Evolutionary conservation across 1,284 basidiomycete species (phyloP).

Genomic region (Tylopilus sp.): DNA sequence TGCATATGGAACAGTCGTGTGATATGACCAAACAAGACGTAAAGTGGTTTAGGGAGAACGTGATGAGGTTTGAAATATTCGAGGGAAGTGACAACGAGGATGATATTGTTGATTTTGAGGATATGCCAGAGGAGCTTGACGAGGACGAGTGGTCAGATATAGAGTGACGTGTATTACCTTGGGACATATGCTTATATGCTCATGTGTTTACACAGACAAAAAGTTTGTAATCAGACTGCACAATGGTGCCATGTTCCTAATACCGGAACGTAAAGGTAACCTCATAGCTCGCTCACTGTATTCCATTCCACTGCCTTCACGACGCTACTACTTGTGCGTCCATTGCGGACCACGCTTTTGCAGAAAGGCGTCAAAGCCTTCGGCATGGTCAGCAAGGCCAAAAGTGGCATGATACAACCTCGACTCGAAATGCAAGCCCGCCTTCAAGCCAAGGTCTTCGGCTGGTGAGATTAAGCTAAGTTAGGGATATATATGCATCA

Average conservation of each 20-base stretch:
- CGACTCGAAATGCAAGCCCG: constrained; percentile 71
- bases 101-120: constrained; percentile 30
- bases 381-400: constrained; percentile 74
- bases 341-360: constrained; percentile 66
- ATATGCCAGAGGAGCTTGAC: constrained; percentile 28
- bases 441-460: constrained; percentile 66
- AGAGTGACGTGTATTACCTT: constrained; percentile 9
- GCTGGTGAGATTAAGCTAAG: constrained; percentile 47
- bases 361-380: constrained; percentile 73
- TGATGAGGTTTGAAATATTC: constrained; percentile 61
- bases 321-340: constrained; percentile 34
- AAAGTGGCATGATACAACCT: constrained; percentile 75
- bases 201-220: too few relatives aligned
- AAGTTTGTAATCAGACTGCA: too few relatives aligned
- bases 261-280: too few relatives aligned
- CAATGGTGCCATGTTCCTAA: too few relatives aligned
- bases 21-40: constrained; percentile 49
- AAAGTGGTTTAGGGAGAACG: constrained; percentile 57
- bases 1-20: constrained; percentile 59
- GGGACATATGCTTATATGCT: too few relatives aligned
- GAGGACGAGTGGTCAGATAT: constrained; percentile 31
- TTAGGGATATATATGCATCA: too few relatives aligned
- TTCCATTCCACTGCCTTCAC: too few relatives aligned
- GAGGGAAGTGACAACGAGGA: constrained; percentile 57
- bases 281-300: too few relatives aligned